Percentiles rank a stretch among this genome's conserved stretches.
These are phyloP conservation scores for Metarhizium anisopliae DNA, from an alignment of 2,329 filamentous ascomycete genomes.

Conservation along the genomic window DNA sequence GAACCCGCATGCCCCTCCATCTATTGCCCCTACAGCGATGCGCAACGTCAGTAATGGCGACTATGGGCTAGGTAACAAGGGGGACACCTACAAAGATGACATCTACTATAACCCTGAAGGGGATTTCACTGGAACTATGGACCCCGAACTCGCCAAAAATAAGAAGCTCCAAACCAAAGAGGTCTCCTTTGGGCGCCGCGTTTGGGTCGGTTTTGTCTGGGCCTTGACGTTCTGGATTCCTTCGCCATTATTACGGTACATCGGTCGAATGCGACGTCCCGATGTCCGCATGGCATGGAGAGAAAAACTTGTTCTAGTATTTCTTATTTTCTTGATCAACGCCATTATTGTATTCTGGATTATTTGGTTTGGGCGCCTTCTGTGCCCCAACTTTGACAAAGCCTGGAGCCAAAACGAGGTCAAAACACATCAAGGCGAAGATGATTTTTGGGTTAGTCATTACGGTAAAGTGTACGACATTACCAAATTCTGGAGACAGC, in stretches of 20 bases:
- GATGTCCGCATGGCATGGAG: slow-evolving; percentile 97
- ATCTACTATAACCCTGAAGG: slow-evolving; percentile 66
- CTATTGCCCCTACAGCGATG: slow-evolving; percentile 49
- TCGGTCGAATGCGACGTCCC: slow-evolving; percentile 94
- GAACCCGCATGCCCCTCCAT: slow-evolving; percentile 38
- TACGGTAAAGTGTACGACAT: slow-evolving; percentile 89
- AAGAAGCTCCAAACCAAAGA: slow-evolving; percentile 67
- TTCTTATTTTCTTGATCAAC: slow-evolving; percentile 76
- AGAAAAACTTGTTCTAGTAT: slow-evolving; percentile 80
- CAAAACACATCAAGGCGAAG: slow-evolving; percentile 55
- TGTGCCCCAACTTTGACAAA: slow-evolving; percentile 89
- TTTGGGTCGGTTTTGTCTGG: slow-evolving; percentile 82
- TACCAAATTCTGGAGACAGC: slow-evolving; percentile 72
- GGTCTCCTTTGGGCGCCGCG: slow-evolving; percentile 53
- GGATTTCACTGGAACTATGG: slow-evolving; percentile 59
- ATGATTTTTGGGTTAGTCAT: slow-evolving; percentile 81
- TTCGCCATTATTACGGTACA: slow-evolving; percentile 65
- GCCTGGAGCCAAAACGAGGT: slow-evolving; percentile 72
- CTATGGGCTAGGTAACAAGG: slow-evolving; percentile 81
- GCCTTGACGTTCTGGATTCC: slow-evolving; percentile 89
- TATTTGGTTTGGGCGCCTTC: slow-evolving; percentile 68
- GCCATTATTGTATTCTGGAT: slow-evolving; percentile 85
- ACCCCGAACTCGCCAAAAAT: slow-evolving; percentile 68
- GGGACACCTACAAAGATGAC: slow-evolving; percentile 66
- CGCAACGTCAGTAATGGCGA: slow-evolving; percentile 59